Conservation (phyloP, 2,329 filamentous ascomycete species). For the Cryphonectria parasitica region DNA sequence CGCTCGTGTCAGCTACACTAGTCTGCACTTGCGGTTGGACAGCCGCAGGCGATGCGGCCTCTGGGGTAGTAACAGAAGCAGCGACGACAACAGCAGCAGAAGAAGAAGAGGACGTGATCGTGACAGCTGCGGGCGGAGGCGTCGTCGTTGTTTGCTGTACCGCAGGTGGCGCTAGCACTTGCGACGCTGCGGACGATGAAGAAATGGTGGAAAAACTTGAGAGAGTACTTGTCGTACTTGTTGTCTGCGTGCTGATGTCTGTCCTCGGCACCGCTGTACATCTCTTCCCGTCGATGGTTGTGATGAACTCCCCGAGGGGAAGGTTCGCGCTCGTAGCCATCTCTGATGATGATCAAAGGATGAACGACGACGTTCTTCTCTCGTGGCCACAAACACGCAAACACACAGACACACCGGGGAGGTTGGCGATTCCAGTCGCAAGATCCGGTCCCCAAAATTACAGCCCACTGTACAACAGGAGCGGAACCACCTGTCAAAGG, state of each 20-base stretch:
- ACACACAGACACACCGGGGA: slow-evolving; percentile 28
- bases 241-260: slow-evolving; percentile 31
- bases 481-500: slow-evolving; percentile 38
- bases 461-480: slow-evolving; percentile 35
- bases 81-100: slow-evolving; percentile 28
- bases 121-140: slow-evolving; percentile 29
- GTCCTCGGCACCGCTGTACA: slow-evolving; percentile 57
- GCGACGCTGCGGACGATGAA: slow-evolving; percentile 24
- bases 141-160: slow-evolving; percentile 24
- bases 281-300: slow-evolving; percentile 52
- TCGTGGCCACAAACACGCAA: slow-evolving; percentile 15
- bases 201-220: slow-evolving; percentile 18
- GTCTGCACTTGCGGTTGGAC: slow-evolving; percentile 32
- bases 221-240: slow-evolving; percentile 31
- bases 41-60: slow-evolving; percentile 32
- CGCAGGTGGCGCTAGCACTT: slow-evolving; percentile 30
- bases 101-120: slow-evolving; percentile 27
- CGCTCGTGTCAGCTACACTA: slow-evolving; percentile 44
- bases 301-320: slow-evolving; percentile 52
- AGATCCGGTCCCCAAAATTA: slow-evolving; percentile 30
- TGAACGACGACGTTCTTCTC: not conserved
- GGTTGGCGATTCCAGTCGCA: slow-evolving; percentile 50
- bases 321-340: slow-evolving; percentile 51
- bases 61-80: slow-evolving; percentile 26
- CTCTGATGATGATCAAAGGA: not conserved